A percentile compares a stretch with the other conserved stretches of the same genome.
Evolutionary conservation across 1,284 basidiomycete species (phyloP).

Genomic region (Peniophora sp.): DNA sequence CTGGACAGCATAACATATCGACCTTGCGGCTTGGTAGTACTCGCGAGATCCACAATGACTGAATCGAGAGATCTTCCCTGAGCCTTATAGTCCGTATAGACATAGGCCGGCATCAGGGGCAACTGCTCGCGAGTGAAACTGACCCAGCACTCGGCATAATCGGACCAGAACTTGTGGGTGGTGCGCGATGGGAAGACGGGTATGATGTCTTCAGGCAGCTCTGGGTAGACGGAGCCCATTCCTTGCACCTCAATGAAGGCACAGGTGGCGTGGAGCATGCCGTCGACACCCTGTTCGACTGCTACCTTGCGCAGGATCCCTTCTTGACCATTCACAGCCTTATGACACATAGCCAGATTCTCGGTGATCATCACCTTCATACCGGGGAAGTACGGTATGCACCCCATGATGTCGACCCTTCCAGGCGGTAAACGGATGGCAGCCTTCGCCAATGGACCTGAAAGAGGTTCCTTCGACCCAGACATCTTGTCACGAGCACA

Average conservation of each 20-base stretch:
- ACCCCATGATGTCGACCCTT: constrained; percentile 4
- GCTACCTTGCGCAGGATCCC: constrained; percentile 13
- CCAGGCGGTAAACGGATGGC: background rate
- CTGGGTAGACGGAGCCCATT: background rate
- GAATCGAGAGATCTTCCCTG: constrained; percentile 16
- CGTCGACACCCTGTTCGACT: constrained; percentile 6
- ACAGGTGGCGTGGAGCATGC: background rate
- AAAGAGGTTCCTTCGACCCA: background rate
- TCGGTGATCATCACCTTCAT: constrained; percentile 22
- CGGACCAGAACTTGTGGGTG: background rate
- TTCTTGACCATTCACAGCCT: constrained; percentile 19
- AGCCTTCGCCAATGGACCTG: background rate
- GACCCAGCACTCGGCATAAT: background rate
- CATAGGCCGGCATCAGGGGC: constrained; percentile 17
- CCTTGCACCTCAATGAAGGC: background rate
- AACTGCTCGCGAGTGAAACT: constrained; percentile 12
- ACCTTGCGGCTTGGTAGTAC: constrained; percentile 8
- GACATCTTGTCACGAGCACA: background rate
- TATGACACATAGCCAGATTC: constrained; percentile 15
- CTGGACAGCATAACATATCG: constrained; percentile 18
- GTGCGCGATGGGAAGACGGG: background rate
- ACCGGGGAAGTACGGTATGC: constrained; percentile 11
- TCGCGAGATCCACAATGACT: constrained; percentile 16
- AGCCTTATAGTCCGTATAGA: constrained; percentile 20
- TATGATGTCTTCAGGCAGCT: background rate